These are phyloP conservation scores for Myxozyma vanderwaltii DNA, from an alignment of 805 yeast species.

Conservation along the genomic window DNA sequence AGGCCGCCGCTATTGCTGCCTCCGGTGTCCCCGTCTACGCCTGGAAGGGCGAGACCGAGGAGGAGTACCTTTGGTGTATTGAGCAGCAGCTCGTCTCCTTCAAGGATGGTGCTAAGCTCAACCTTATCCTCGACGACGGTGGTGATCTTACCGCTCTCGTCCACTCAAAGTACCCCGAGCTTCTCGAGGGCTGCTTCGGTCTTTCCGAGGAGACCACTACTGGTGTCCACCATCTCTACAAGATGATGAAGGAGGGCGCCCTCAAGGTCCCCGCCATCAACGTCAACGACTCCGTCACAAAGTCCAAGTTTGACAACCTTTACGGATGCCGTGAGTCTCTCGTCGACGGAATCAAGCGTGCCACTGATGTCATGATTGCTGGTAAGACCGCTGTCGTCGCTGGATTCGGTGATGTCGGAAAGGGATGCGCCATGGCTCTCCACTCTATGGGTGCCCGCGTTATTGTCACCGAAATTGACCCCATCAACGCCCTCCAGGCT, in stretches of 20 bases:
- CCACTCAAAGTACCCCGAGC: conserved; percentile 97
- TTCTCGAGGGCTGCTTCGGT: conserved; percentile 93
- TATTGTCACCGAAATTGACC: conserved; percentile 95
- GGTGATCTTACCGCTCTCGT: conserved; percentile 97
- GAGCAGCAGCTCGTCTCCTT: conserved; percentile 98
- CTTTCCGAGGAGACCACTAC: conserved; percentile 99
- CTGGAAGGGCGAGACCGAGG: conserved; percentile 99
- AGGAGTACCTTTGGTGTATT: conserved; percentile 98
- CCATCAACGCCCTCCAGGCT: conserved; percentile 98
- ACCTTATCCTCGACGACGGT: conserved; percentile 98
- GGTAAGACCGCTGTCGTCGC: conserved; percentile 99
- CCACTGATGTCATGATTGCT: conserved; percentile 99
- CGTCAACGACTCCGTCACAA: conserved; percentile 98
- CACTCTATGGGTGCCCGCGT: conserved; percentile 99
- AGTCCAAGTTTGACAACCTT: conserved; percentile 98
- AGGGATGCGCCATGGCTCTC: conserved; percentile 99
- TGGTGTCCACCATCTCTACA: conserved; percentile 99
- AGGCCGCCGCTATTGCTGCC: conserved; percentile 97
- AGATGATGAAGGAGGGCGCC: conserved; percentile 82
- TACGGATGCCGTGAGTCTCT: conserved; percentile 99
- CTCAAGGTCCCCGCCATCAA: conserved; percentile 99
- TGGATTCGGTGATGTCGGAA: conserved; percentile 99
- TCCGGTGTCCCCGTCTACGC: conserved; percentile 99
- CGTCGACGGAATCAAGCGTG: conserved; percentile 98
- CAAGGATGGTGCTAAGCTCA: conserved; percentile 93